Evolutionary conservation across 306 rosid genomes (phyloP).

Genomic region (Glycine soja): DNA sequence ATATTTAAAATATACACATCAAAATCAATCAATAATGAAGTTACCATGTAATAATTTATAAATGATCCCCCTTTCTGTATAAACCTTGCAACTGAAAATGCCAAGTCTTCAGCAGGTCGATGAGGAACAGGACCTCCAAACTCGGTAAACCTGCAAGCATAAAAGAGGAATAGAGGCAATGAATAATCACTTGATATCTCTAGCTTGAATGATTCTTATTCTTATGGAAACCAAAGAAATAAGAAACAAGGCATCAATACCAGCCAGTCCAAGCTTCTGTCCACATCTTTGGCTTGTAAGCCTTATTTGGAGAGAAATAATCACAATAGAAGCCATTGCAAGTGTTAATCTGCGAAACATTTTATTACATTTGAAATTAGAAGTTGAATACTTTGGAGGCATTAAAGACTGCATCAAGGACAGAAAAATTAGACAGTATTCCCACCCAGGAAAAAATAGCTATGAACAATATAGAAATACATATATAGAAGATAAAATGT

Average conservation of each 20-base stretch:
- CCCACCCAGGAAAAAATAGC: constrained; percentile 41
- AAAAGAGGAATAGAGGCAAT: constrained; percentile 34
- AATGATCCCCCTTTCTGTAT: constrained; percentile 94
- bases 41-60: constrained; percentile 95
- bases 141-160: constrained; percentile 82
- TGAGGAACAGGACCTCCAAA: constrained; percentile 97
- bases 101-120: constrained; percentile 95
- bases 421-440: constrained; percentile 14
- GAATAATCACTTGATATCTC: constrained; percentile 19
- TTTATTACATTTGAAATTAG: constrained; percentile 25
- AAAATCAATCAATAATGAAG: constrained; percentile 36
- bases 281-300: constrained; percentile 98
- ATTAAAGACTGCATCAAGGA: constrained; percentile 1
- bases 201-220: constrained; percentile 27
- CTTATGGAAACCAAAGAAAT: constrained; percentile 22
- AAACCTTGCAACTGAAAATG: constrained; percentile 93
- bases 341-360: constrained; percentile 74
- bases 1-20: constrained; percentile 21
- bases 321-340: constrained; percentile 99
- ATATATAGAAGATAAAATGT: constrained; percentile 33
- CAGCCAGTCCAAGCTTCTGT: constrained; percentile 99
- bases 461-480: constrained; percentile 24
- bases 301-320: constrained; percentile 92
- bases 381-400: constrained; percentile 16
- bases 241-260: constrained; percentile 52